phyloP scores from a whole-genome alignment of 441 rosid genomes.

The Gossypium gossypioides region DNA sequence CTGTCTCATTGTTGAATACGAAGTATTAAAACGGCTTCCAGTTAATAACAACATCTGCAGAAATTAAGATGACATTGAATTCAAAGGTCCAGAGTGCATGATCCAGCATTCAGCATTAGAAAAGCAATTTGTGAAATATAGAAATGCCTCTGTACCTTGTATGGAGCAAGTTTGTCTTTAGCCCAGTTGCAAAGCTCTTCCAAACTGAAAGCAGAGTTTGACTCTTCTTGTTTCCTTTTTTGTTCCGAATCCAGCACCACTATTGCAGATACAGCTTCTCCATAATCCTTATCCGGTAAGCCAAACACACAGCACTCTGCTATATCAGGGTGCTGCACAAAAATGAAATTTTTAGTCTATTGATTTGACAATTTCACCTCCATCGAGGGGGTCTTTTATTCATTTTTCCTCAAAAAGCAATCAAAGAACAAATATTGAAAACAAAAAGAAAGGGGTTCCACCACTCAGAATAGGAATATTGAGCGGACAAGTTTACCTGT shows the following conservation, averaged over 20 bases:
- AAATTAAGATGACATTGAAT: background rate
- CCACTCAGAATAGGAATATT: background rate
- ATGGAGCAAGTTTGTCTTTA: constrained; percentile 91
- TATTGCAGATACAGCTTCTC: constrained; percentile 70
- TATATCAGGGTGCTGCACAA: constrained; percentile 65
- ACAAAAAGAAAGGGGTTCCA: constrained; percentile 2
- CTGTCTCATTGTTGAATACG: background rate
- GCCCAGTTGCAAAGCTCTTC: constrained; percentile 80
- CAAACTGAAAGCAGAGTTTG: constrained; percentile 52
- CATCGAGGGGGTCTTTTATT: background rate
- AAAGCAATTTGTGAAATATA: background rate
- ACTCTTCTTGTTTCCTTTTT: constrained; percentile 39
- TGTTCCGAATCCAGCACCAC: constrained; percentile 49
- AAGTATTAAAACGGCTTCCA: background rate
- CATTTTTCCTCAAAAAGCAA: background rate
- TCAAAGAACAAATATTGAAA: background rate
- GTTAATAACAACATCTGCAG: background rate
- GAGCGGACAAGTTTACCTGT: constrained; percentile 44
- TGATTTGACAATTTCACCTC: background rate
- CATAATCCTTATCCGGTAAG: constrained; percentile 75
- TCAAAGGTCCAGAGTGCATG: background rate
- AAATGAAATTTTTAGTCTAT: background rate
- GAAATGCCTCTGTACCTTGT: constrained; percentile 54
- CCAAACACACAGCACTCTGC: constrained; percentile 93
- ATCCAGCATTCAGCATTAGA: background rate